Conservation (phyloP, 768 basidiomycete genomes). For the Pholiota microspora region DNA sequence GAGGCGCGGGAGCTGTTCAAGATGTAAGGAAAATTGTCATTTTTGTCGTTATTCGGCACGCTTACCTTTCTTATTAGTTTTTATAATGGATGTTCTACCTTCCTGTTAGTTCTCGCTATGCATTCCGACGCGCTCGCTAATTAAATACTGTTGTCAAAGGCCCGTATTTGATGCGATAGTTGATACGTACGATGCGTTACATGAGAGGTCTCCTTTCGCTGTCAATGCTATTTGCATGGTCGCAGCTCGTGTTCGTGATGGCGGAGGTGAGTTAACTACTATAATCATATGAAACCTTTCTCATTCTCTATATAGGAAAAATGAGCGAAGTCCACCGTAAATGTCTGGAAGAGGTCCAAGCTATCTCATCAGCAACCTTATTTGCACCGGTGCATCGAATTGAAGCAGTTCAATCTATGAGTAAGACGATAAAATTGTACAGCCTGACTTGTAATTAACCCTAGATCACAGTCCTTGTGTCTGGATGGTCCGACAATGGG, state of each 20-base stretch:
- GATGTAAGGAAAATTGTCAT: conserved; percentile 50
- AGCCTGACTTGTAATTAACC: conserved; percentile 3
- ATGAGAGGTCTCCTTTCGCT: conserved; percentile 89
- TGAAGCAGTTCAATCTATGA: conserved; percentile 94
- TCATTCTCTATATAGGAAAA: conserved; percentile 44
- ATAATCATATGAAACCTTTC: too few relatives aligned
- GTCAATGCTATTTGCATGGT: conserved; percentile 94
- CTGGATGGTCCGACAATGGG: conserved; percentile 95
- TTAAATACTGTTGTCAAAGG: conserved; percentile 22
- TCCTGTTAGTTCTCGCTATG: conserved; percentile 17
- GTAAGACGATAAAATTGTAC: conserved; percentile 42
- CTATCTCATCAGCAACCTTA: conserved; percentile 80
- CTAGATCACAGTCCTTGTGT: conserved; percentile 65
- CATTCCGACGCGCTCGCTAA: neutral
- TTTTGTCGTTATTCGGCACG: conserved; percentile 2
- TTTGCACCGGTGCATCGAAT: conserved; percentile 83
- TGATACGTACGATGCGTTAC: conserved; percentile 87
- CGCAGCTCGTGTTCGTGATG: conserved; percentile 86
- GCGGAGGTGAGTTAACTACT: conserved; percentile 63
- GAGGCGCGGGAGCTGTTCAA: conserved; percentile 87
- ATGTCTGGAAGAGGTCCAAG: conserved; percentile 82
- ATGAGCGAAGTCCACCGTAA: conserved; percentile 71
- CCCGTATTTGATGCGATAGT: conserved; percentile 80
- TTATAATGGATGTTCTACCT: conserved; percentile 84
- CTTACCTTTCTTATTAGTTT: conserved; percentile 48